phyloP scores from a whole-genome alignment of 2,329 filamentous ascomycete genomes.

The Huntiella moniliformis region DNA sequence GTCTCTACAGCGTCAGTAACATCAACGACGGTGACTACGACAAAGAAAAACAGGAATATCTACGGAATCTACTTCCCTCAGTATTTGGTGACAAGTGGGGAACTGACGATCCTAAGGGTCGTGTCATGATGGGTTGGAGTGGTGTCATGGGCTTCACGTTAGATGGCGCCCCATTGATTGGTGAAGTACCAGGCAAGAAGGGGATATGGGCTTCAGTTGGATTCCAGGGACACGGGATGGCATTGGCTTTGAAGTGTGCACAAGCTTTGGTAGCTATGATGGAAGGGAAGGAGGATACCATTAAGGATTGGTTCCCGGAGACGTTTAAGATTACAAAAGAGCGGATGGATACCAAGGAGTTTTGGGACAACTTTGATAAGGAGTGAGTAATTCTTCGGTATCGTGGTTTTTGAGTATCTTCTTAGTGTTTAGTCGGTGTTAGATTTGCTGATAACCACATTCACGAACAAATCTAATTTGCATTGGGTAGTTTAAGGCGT shows the following conservation, averaged over 20 bases:
- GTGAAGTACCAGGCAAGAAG: conserved; percentile 24
- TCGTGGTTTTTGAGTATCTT: too few relatives aligned
- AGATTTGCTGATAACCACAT: background rate
- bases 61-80: conserved; percentile 23
- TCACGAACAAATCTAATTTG: too few relatives aligned
- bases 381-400: background rate
- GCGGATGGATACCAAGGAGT: conserved; percentile 6
- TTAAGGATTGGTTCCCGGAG: conserved; percentile 31
- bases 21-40: conserved; percentile 37
- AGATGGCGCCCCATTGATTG: conserved; percentile 34
- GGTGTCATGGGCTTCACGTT: conserved; percentile 38
- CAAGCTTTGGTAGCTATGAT: conserved; percentile 39
- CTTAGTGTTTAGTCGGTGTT: background rate
- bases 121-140: conserved; percentile 29
- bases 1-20: conserved; percentile 31
- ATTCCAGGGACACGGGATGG: conserved; percentile 52
- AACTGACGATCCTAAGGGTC: conserved; percentile 20
- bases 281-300: conserved; percentile 16
- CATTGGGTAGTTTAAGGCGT: too few relatives aligned
- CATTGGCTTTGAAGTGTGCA: conserved; percentile 39
- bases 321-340: conserved; percentile 20
- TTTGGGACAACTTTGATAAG: conserved; percentile 8
- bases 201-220: conserved; percentile 37
- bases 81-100: conserved; percentile 36
- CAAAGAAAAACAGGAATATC: conserved; percentile 29